A percentile compares a stretch with the other conserved stretches of the same genome.
Evolutionary conservation across 305 asterid genomes (phyloP).

Genomic region (Fraxinus platypoda): DNA sequence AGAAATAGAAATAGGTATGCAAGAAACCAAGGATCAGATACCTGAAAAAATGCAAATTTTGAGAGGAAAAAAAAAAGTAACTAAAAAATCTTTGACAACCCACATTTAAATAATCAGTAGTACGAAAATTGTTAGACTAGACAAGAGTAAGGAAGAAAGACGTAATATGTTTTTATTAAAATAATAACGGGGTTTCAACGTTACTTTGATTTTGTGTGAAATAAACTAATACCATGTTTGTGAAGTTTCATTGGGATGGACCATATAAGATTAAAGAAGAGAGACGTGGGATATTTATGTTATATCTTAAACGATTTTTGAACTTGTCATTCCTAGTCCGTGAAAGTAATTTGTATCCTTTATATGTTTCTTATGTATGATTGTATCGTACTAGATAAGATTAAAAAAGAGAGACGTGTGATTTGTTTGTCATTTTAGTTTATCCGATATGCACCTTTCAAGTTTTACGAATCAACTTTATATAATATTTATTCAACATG

Average conservation of each 20-base stretch:
- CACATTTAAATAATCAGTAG: background rate
- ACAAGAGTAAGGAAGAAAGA: background rate
- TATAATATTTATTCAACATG: background rate
- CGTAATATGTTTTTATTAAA: background rate
- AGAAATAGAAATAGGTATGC: constrained; percentile 53
- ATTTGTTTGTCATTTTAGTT: too few species aligned
- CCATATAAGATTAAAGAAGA: background rate
- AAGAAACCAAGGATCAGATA: constrained; percentile 42
- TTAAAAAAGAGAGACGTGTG: too few species aligned
- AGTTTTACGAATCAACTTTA: background rate
- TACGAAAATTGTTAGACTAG: background rate
- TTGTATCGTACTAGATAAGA: background rate
- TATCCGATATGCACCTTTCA: background rate
- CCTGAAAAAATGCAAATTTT: constrained; percentile 29
- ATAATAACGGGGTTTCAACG: background rate
- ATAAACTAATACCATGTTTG: background rate
- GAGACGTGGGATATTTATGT: background rate
- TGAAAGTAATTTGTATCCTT: background rate
- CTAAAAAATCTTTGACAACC: background rate
- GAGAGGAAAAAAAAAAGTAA: background rate
- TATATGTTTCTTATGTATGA: background rate
- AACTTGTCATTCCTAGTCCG: background rate
- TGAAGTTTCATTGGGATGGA: background rate
- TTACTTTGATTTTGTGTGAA: background rate
- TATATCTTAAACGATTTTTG: background rate